Base-by-base conservation (phyloP, 768 basidiomycete genomes). In the Amanita molliuscula region DNA sequence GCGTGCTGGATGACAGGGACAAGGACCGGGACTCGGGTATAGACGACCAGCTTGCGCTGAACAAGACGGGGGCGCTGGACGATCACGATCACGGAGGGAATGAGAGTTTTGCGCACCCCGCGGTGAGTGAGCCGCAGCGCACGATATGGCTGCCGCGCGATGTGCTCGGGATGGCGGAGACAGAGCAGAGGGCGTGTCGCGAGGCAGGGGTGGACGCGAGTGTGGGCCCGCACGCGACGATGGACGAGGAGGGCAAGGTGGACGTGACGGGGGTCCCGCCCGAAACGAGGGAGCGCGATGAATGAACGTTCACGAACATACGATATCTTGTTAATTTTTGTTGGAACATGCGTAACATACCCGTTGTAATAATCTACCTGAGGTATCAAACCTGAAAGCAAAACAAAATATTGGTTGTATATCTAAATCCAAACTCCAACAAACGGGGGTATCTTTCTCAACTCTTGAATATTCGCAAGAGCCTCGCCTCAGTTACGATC, bases 71-170 rank as follows among this genome's bases (percentile, higher is more conserved):
- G 28, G 31, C 54, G 44, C 25, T 15, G 34, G 38, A 3, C 9
- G 38, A 16, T 33, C 40, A 53, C 5, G 53, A 59, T 23, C 28
- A 38, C 23, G 47, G 46, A 16, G 68, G 71, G 41, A 69, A 69
- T 3, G 66, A 78, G 44, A 84, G 85, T 10, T 97, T 95, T 67
- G 81, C 86, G 41, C 95, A 95, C 58, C 95, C 95, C 13, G 91
- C 91, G 6, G 74, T 78, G 48, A 78, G 70, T 54, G 66, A 79
- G 45, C 79, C 86, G 42, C 88, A 92, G 66, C 74, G 82, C 54
- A 72, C 79, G 4, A 69, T 97, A 28, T 98, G 95, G 95, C 64
- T 97, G 48, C 89, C 95, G 18, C 65, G 68, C 34, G 95, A 98
- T 61, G 57, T 65, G 20, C 67, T 79, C n/a, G 81, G 82, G 7